These are phyloP conservation scores for Penicillium sp. DNA, from an alignment of 2,329 filamentous ascomycete species.

Conservation along the genomic window DNA sequence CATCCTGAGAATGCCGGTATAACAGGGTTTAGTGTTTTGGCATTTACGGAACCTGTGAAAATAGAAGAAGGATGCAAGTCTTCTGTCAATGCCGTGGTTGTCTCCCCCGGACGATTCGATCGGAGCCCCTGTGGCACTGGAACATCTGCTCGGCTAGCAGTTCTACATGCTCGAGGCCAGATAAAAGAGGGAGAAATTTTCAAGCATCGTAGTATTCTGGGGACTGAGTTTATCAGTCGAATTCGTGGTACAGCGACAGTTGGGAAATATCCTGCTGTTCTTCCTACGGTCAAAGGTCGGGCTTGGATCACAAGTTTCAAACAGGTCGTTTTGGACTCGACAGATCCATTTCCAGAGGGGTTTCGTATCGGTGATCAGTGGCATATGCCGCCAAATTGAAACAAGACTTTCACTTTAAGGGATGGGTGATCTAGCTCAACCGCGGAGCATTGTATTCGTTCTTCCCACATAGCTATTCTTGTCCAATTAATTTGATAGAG, in stretches of 20 bases:
- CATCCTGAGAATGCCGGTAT: slow-evolving; percentile 48
- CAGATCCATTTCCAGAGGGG: slow-evolving; percentile 46
- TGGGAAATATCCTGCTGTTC: slow-evolving; percentile 41
- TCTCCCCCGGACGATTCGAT: slow-evolving; percentile 49
- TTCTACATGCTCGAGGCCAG: slow-evolving; percentile 44
- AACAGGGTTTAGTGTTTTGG: slow-evolving; percentile 42
- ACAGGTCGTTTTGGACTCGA: slow-evolving; percentile 45
- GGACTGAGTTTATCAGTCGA: slow-evolving; percentile 43
- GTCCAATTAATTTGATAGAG: not conserved
- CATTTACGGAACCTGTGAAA: slow-evolving; percentile 40
- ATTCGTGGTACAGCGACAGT: slow-evolving; percentile 42
- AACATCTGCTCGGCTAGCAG: slow-evolving; percentile 46
- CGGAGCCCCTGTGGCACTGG: slow-evolving; percentile 51
- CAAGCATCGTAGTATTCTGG: slow-evolving; percentile 45
- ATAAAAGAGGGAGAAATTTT: slow-evolving; percentile 41
- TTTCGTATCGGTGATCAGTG: slow-evolving; percentile 41
- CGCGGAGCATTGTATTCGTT: not conserved
- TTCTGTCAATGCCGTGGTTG: slow-evolving; percentile 45
- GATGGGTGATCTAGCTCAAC: not conserved
- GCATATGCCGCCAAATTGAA: slow-evolving; percentile 15
- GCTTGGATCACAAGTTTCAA: slow-evolving; percentile 51
- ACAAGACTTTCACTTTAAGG: not conserved
- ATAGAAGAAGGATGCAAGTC: slow-evolving; percentile 23
- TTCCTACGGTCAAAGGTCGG: slow-evolving; percentile 45
- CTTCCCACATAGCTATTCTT: not conserved